phyloP scores from a whole-genome alignment of 352 stramenopile species.

The Phytophthora brassicae region DNA sequence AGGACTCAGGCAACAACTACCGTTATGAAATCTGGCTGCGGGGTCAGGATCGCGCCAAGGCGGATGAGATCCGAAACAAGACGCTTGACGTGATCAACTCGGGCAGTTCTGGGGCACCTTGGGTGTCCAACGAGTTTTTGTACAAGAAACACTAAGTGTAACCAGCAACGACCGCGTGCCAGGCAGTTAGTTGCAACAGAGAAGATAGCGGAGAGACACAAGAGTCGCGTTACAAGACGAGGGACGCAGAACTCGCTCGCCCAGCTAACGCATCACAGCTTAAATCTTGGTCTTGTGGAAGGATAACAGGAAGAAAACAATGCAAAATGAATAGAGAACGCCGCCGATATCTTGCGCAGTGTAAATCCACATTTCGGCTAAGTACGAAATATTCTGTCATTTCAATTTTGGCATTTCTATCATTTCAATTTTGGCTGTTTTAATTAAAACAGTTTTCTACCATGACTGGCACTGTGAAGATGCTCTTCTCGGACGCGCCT shows the following conservation, averaged over 20 bases:
- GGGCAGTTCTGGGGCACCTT: conserved; percentile 44
- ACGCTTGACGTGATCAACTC: conserved; percentile 74
- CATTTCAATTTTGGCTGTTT: too few species aligned
- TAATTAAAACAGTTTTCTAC: too few species aligned
- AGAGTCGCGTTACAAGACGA: too few species aligned
- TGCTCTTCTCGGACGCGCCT: conserved; percentile 74
- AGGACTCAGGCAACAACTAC: conserved; percentile 82
- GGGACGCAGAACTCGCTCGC: too few species aligned
- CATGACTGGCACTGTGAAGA: conserved; percentile 53
- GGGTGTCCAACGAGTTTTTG: conserved; percentile 65
- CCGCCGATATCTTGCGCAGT: too few species aligned
- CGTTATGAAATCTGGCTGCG: conserved; percentile 87
- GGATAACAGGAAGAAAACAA: conserved; percentile 16
- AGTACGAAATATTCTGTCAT: neutral
- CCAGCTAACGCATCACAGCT: too few species aligned
- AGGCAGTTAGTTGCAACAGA: neutral
- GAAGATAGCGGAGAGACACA: too few species aligned
- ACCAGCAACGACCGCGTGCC: conserved; percentile 9
- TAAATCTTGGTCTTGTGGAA: neutral
- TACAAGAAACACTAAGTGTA: conserved; percentile 84
- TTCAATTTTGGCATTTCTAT: too few species aligned
- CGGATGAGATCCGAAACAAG: conserved; percentile 75
- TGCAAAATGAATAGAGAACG: conserved; percentile 25
- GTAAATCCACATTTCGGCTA: too few species aligned
- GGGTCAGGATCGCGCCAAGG: conserved; percentile 51